phyloP scores from a whole-genome alignment of 495 filamentous ascomycete species.

The Trichoderma gamsii region DNA sequence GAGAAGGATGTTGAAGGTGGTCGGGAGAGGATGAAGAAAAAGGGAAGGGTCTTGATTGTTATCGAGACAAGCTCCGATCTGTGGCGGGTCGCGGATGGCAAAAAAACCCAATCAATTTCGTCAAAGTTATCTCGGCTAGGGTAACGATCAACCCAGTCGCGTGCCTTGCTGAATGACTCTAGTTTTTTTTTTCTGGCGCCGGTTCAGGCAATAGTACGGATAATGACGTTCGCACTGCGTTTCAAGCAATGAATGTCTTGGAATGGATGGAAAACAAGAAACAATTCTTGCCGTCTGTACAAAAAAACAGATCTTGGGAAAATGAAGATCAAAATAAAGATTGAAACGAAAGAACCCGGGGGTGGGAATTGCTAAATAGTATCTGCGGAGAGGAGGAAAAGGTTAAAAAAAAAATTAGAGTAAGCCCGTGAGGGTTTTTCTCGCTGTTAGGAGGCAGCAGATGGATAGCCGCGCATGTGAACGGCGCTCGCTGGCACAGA shows the following conservation, averaged over 20 bases:
- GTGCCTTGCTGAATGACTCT: neutral
- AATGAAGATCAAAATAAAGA: neutral
- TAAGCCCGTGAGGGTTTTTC: constrained; percentile 1
- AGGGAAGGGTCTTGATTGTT: neutral
- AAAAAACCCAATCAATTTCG: constrained; percentile 10
- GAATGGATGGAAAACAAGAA: neutral
- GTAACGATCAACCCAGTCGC: constrained; percentile 6
- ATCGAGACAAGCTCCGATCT: constrained; percentile 7
- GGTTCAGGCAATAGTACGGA: no score
- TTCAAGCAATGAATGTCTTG: no score
- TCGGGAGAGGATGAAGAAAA: neutral
- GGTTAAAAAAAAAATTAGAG: neutral
- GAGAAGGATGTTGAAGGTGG: neutral
- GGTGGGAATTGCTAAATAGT: neutral
- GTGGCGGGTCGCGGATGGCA: constrained; percentile 9
- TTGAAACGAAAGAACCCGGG: neutral
- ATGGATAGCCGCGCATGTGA: neutral
- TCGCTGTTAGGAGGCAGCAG: neutral
- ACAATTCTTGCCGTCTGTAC: neutral
- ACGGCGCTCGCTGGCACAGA: neutral
- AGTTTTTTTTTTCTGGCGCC: neutral
- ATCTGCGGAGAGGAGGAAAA: neutral
- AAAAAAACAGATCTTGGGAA: neutral
- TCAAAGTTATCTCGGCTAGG: constrained; percentile 10
- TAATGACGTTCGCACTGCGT: no score